These are phyloP conservation scores for Coemansia sp. DNA, from an alignment of 192 early-diverging fungal genomes.

Conservation along the genomic window DNA sequence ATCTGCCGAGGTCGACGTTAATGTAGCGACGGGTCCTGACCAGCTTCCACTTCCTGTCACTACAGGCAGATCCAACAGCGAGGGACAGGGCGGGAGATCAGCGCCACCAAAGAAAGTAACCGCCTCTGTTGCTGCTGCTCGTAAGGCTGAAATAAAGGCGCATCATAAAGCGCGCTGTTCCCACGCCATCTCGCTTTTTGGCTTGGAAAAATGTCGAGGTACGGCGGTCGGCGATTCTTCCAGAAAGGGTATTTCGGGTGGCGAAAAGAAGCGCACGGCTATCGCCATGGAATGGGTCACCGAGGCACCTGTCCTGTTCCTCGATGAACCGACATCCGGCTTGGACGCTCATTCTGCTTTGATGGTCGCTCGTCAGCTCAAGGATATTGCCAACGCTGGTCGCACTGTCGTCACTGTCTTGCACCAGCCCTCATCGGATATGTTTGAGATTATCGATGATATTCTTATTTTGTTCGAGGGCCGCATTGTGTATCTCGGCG, in stretches of 20 bases:
- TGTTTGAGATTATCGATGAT: conserved; percentile 70
- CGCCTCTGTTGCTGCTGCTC: conserved; percentile 9
- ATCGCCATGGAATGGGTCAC: conserved; percentile 77
- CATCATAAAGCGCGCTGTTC: conserved; percentile 50
- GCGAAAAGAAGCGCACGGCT: conserved; percentile 73
- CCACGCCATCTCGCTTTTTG: conserved; percentile 62
- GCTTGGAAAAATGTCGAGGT: conserved; percentile 66
- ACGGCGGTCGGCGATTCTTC: conserved; percentile 67
- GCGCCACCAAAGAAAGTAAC: conserved; percentile 34
- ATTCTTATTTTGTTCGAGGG: conserved; percentile 69
- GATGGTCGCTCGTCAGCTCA: conserved; percentile 55
- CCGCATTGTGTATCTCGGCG: conserved; percentile 71
- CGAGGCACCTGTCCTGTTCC: conserved; percentile 66
- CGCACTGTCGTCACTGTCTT: conserved; percentile 53
- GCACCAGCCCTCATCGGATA: conserved; percentile 64
- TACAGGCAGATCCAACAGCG: not conserved
- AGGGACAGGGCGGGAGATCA: not conserved
- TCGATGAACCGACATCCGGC: conserved; percentile 77
- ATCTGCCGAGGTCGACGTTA: not conserved
- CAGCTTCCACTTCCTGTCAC: conserved; percentile 28
- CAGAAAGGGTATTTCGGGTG: conserved; percentile 74
- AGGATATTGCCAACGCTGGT: conserved; percentile 43
- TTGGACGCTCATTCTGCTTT: conserved; percentile 63
- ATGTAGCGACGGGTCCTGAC: conserved; percentile 37
- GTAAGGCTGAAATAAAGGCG: conserved; percentile 9